Evolutionary conservation across 257 asterid species (phyloP).

Genomic region (Pogostemon cablin): DNA sequence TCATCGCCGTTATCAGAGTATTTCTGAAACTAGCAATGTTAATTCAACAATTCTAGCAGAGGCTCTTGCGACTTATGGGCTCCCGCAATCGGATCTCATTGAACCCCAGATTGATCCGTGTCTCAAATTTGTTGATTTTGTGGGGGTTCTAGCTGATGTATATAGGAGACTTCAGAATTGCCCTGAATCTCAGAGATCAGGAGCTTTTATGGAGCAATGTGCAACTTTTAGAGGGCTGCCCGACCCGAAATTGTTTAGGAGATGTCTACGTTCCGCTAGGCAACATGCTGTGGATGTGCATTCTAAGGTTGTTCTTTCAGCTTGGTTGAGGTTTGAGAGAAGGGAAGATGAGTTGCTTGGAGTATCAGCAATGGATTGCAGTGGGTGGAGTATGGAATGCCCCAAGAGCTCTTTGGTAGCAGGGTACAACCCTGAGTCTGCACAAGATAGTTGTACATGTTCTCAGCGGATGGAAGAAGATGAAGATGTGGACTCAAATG

Average conservation of each 20-base stretch:
- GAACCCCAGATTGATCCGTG: conserved; percentile 82
- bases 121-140: conserved; percentile 72
- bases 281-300: conserved; percentile 87
- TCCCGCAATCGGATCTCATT: conserved; percentile 68
- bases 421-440: conserved; percentile 86
- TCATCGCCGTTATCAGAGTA: conserved; percentile 49
- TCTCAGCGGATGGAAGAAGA: conserved; percentile 37
- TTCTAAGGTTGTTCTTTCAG: conserved; percentile 78
- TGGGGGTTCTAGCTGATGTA: conserved; percentile 63
- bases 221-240: conserved; percentile 65
- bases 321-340: conserved; percentile 95
- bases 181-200: conserved; percentile 62
- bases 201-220: conserved; percentile 73
- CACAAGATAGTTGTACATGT: conserved; percentile 69
- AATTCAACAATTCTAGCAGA: conserved; percentile 50
- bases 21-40: conserved; percentile 47
- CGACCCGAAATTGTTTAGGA: conserved; percentile 89
- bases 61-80: conserved; percentile 71
- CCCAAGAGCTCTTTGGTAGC: conserved; percentile 59
- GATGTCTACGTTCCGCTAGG: conserved; percentile 80
- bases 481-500: conserved; percentile 27
- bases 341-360: conserved; percentile 92
- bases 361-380: conserved; percentile 81
- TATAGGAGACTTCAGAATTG: conserved; percentile 57
- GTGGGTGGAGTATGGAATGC: conserved; percentile 83